Base-by-base conservation (phyloP, 192 early-diverging fungal species). In the Linnemannia zychae region DNA sequence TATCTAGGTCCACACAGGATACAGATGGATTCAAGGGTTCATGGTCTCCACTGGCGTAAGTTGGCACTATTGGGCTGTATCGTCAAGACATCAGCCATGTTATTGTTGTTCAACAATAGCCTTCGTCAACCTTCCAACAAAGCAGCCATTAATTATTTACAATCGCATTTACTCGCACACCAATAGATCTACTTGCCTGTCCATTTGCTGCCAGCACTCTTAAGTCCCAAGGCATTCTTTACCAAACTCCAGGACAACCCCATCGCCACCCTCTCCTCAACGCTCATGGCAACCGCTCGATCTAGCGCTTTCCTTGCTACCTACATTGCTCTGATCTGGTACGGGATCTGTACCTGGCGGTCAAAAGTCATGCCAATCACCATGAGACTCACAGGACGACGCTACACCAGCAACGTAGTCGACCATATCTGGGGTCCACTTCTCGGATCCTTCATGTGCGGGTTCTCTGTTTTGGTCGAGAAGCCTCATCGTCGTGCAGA, bases 401-500 rank as follows among this genome's bases (percentile, higher is more conserved):
- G 36, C 48, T 89, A 63, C 60, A 87, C 71, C 80, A 89, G 77
- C 31, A 76, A 60, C 47, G 82, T 76, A 60, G 66, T 90, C 66
- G 88, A 89, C 34, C 37, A 81, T 81, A 84, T 90, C 74, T 81
- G 87, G 81, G 92, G 78, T 74, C 89, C 88, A 33, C 90, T 80
- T 77, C 86, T 89, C 48, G 90, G 89, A 15, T 82, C 91, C 20
- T 82, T 95, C 67, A 63, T 93, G 65, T 93, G 91, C 48, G 95
- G 95, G 0, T 86, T 92, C 18, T 93, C 91, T 38, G 87, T 96
- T 11, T 77, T 95, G 40, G 75, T 96, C 20, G 95, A 96, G 38
- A 91, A 89, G 68, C 87, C 89, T 38, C 89, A 89, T 60, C 76
- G 89, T 52, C 67, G 89, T 40, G 90, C 86, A 11, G 90, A 91